Percentiles rank a stretch among this genome's conserved stretches.
Conservation (phyloP, 2,329 filamentous ascomycete genomes). For the Setomelanomma holmii region DNA sequence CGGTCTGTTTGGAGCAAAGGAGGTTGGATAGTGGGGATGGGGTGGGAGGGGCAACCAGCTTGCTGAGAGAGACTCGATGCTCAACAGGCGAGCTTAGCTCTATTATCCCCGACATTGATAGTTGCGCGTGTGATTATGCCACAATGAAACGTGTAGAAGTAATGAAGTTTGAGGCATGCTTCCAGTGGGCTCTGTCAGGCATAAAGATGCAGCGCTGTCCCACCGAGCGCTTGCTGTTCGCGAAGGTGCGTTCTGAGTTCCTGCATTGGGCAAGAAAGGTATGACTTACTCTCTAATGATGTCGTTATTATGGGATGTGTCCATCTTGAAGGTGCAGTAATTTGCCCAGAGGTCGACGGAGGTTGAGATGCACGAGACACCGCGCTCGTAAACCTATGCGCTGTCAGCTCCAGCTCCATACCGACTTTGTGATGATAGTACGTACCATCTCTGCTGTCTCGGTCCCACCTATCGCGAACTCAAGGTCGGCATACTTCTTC, state of each 20-base stretch:
- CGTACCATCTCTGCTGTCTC: slow-evolving; percentile 95
- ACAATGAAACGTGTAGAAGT: no score
- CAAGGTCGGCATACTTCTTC: slow-evolving; percentile 98
- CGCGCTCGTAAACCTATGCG: slow-evolving; percentile 86
- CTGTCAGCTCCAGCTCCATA: slow-evolving; percentile 8
- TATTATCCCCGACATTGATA: no score
- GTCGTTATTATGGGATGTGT: slow-evolving; percentile 92
- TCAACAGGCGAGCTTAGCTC: slow-evolving; percentile 35
- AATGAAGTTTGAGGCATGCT: no score
- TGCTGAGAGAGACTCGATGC: slow-evolving; percentile 41
- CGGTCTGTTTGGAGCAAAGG: slow-evolving; percentile 1
- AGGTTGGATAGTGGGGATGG: background rate
- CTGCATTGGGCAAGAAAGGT: slow-evolving; percentile 35
- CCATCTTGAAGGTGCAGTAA: slow-evolving; percentile 97
- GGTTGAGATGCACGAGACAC: slow-evolving; percentile 88
- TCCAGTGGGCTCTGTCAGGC: background rate
- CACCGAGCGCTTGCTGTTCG: slow-evolving; percentile 24
- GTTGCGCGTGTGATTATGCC: no score
- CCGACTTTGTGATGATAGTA: background rate
- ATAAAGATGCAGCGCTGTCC: slow-evolving; percentile 21
- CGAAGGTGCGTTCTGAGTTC: slow-evolving; percentile 38
- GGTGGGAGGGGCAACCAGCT: slow-evolving; percentile 9
- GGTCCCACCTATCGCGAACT: slow-evolving; percentile 95
- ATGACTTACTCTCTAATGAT: slow-evolving; percentile 98
- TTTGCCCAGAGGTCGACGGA: slow-evolving; percentile 98